A percentile compares a stretch with the other conserved stretches of the same genome.
Conservation (phyloP, 331 rosid genomes). For the Quercus lobata region DNA sequence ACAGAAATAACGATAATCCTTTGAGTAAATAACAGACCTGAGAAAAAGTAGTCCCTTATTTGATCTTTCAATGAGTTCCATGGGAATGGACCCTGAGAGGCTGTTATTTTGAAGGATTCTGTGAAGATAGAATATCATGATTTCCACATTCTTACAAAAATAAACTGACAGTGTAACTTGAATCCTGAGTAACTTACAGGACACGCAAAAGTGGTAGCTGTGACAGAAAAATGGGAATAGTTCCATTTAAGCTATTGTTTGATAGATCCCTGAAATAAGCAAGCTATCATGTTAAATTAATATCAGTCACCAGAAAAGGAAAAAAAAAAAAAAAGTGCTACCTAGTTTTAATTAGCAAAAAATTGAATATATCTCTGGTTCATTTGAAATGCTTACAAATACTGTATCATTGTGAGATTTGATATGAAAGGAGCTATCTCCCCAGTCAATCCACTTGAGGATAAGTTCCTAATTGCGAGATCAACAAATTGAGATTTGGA, state of each 20-base stretch:
- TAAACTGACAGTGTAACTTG: not conserved
- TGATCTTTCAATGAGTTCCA: constrained; percentile 24
- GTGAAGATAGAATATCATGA: not conserved
- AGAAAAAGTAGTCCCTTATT: constrained; percentile 24
- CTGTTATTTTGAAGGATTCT: constrained; percentile 42
- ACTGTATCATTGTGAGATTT: constrained; percentile 30
- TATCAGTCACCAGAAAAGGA: too few species aligned
- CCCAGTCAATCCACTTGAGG: constrained; percentile 34
- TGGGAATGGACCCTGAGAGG: constrained; percentile 39
- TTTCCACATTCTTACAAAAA: not conserved
- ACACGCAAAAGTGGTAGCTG: constrained; percentile 20
- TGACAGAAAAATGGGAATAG: constrained; percentile 36
- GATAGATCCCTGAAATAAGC: constrained; percentile 42
- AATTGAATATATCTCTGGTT: not conserved
- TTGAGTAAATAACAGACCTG: constrained; percentile 20
- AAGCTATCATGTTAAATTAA: too few species aligned
- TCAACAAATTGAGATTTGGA: too few species aligned
- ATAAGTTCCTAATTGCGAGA: constrained; percentile 21
- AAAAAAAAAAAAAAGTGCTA: too few species aligned
- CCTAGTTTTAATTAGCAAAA: constrained; percentile 19
- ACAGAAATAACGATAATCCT: not conserved
- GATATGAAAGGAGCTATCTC: constrained; percentile 19
- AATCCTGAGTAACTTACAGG: constrained; percentile 18
- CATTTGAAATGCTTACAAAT: constrained; percentile 35
- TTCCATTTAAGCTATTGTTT: constrained; percentile 43